Conservation (phyloP, 2,329 filamentous ascomycete genomes). For the Neofusicoccum kwambonambiense region DNA sequence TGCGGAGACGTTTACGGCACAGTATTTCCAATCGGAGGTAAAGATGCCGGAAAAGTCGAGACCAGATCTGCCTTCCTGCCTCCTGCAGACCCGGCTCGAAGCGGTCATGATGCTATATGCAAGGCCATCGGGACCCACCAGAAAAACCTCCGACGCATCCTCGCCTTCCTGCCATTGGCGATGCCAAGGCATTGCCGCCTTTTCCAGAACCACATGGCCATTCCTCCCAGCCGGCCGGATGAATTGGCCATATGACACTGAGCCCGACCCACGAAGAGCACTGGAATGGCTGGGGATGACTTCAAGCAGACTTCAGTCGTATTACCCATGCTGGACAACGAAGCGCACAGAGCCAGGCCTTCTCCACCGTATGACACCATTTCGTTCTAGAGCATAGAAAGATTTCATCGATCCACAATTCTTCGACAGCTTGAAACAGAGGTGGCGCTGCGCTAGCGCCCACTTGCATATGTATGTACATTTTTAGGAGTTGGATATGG, state of each 20-base stretch:
- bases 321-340: not conserved
- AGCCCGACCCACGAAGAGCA: not conserved
- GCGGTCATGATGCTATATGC: not conserved
- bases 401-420: not conserved
- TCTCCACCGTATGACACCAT: conserved; percentile 6
- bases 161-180: not conserved
- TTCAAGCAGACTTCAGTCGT: not conserved
- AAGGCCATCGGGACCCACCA: not conserved
- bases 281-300: not conserved
- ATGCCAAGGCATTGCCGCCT: not conserved
- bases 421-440: not conserved
- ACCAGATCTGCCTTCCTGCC: conserved; percentile 6
- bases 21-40: not conserved
- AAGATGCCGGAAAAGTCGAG: not conserved
- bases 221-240: not conserved
- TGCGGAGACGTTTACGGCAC: not conserved
- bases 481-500: not conserved
- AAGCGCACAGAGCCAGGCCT: not conserved
- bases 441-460: not conserved
- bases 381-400: conserved; percentile 4
- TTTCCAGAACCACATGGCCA: not conserved
- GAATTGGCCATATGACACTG: not conserved
- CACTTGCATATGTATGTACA: not conserved
- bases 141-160: conserved; percentile 11
- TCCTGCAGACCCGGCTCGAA: not conserved